Evolutionary conservation across 139 green algal genomes (phyloP).

Genomic region (Auxenochlorella pyrenoidosa): DNA sequence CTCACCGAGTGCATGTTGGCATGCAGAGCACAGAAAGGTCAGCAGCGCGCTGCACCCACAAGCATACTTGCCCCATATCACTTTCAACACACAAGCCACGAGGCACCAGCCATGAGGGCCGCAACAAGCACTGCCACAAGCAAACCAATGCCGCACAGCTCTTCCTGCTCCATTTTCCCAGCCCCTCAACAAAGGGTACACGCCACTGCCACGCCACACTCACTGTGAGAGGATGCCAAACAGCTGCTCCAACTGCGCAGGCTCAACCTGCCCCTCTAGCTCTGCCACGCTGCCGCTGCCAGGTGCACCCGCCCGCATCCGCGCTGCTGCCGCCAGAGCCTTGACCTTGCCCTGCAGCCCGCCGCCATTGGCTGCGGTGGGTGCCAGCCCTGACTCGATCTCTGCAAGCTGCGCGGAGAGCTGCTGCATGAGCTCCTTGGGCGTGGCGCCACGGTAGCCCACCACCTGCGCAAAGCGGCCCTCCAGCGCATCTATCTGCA

Average conservation of each 20-base stretch:
- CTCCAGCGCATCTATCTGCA: conserved; percentile 56
- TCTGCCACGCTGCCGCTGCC: conserved; percentile 24
- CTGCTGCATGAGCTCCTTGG: conserved; percentile 13
- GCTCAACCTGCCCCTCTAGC: background rate
- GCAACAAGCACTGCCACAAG: too few relatives aligned
- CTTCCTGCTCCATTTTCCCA: too few relatives aligned
- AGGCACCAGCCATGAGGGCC: background rate
- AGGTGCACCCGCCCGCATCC: conserved; percentile 37
- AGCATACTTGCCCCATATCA: too few relatives aligned
- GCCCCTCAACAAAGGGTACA: too few relatives aligned
- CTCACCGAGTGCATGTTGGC: too few relatives aligned
- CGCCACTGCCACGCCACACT: background rate
- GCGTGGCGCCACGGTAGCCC: conserved; percentile 19
- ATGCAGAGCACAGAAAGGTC: too few relatives aligned
- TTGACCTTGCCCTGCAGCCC: conserved; percentile 36
- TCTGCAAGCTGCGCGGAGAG: conserved; percentile 32
- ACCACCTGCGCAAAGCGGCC: conserved; percentile 54
- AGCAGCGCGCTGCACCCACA: too few relatives aligned
- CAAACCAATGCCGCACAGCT: too few relatives aligned
- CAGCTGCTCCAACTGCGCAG: background rate
- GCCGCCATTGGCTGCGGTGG: conserved; percentile 16
- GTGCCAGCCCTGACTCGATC: conserved; percentile 43
- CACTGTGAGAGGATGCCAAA: conserved; percentile 21
- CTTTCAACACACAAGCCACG: too few relatives aligned
- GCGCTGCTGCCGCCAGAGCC: conserved; percentile 38